Base-by-base conservation (phyloP, 139 green algal genomes). In the Limnomonas spitsbergensis region DNA sequence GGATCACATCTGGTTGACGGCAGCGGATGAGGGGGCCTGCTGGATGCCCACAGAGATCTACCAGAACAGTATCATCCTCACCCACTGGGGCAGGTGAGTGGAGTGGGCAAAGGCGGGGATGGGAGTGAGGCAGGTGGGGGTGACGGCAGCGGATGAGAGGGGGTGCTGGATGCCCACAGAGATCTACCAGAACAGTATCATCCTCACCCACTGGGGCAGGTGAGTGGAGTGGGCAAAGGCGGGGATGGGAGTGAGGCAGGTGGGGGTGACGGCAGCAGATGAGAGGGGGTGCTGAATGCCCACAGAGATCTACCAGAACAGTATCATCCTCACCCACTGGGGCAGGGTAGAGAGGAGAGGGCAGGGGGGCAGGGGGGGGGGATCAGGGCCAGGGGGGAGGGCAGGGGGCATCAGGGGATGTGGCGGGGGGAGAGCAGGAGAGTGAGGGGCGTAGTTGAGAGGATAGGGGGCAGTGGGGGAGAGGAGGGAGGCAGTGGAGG, bases 1-100 rank as follows among this genome's bases (percentile, higher is more conserved):
- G 3, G 87, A 93, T 82, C 89, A 93, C 81, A 85, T 93, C 6
- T 91, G 87, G 76, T 38, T 90, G 0, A 84, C 85, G 47, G 78
- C 78, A 26, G 40, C 40, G 31, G 83, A 89, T 69, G 86, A 88
- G 40, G 83, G 83, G 40, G 80, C 76, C 0, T 85, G 81, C 53
- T 87, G 82, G 83, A 38, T 80, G 1, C 80, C 82, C 26, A 35
- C 67, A 36, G 83, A 89, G 71, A 81, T 90, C 40, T 89, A 82
- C 73, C 72, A 84, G 31, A 73, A 7, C 27, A 80, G 73, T 32
- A 85, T 90, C 74, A 85, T 90, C 40, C 80, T 90, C 3, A 89
- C 77, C 1, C 86, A 88, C 74, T 89, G 86, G 86, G 83, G 86
- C 76, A 78, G 40, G 68, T 53, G 27, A 35, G 66, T 40, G 29